phyloP scores from a whole-genome alignment of 495 filamentous ascomycete species.

The Alectoria sarmentosa region DNA sequence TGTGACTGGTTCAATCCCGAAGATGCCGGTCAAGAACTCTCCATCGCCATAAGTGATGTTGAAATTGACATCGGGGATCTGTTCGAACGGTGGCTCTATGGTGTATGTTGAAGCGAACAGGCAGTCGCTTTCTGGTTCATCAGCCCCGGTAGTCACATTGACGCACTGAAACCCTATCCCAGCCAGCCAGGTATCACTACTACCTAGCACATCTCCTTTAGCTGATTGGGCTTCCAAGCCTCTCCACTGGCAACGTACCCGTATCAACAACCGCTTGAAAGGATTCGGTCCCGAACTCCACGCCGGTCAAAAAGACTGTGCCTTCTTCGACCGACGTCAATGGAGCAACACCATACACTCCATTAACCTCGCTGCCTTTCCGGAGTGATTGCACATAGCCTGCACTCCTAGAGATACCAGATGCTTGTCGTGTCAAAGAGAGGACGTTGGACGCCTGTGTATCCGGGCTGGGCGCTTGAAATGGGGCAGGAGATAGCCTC shows the following conservation, averaged over 20 bases:
- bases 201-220: conserved; percentile 19
- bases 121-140: conserved; percentile 34
- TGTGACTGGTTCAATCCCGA: conserved; percentile 51
- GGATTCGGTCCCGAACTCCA: conserved; percentile 36
- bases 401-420: conserved; percentile 8
- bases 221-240: not conserved
- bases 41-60: conserved; percentile 54
- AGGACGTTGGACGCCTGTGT: conserved; percentile 14
- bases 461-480: conserved; percentile 11
- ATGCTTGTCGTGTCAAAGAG: conserved; percentile 7
- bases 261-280: conserved; percentile 53
- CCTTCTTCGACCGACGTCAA: conserved; percentile 16
- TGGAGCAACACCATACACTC: conserved; percentile 15
- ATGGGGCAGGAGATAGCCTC: not conserved
- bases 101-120: conserved; percentile 43
- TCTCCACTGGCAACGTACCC: conserved; percentile 28
- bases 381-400: conserved; percentile 20
- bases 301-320: conserved; percentile 24
- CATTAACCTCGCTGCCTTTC: conserved; percentile 20
- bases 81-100: conserved; percentile 34
- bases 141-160: conserved; percentile 17
- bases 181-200: conserved; percentile 54
- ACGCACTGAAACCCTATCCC: conserved; percentile 43
- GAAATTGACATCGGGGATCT: conserved; percentile 45
- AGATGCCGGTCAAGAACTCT: conserved; percentile 46